phyloP scores from a whole-genome alignment of 1,139 yeast species.

The Spathaspora sp. region DNA sequence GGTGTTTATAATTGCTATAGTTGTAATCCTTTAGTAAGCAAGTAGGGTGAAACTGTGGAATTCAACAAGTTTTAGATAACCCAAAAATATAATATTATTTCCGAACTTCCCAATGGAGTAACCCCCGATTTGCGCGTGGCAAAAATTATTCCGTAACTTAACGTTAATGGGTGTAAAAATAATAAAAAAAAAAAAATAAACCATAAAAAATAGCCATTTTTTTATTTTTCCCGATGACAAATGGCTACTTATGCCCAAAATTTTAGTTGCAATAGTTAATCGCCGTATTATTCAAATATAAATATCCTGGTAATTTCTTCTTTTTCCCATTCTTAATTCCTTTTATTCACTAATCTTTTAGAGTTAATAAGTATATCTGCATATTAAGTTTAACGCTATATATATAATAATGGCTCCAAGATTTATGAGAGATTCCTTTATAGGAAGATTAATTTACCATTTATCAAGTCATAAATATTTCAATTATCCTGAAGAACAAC shows the following conservation, averaged over 20 bases:
- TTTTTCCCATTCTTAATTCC: neutral
- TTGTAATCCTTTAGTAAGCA: neutral
- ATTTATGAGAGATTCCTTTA: conserved; percentile 29
- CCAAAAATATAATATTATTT: neutral
- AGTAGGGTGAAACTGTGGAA: neutral
- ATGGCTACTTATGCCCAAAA: neutral
- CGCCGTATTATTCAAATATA: neutral
- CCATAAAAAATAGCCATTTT: neutral
- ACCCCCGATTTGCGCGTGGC: neutral
- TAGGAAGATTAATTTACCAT: conserved; percentile 29
- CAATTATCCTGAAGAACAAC: conserved; percentile 27
- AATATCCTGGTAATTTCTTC: neutral
- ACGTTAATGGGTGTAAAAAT: neutral
- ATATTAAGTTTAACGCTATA: neutral
- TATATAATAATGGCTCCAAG: conserved; percentile 4
- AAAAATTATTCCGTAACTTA: neutral
- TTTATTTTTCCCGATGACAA: neutral
- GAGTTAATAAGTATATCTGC: neutral
- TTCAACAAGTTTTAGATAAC: neutral
- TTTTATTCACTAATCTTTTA: neutral
- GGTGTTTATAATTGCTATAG: neutral
- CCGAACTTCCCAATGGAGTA: neutral
- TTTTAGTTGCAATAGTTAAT: neutral
- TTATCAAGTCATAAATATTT: conserved; percentile 26
- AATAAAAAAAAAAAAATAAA: no score